Evolutionary conservation across 1,284 basidiomycete genomes (phyloP).

Genomic region (Singerocomus inundabilis): DNA sequence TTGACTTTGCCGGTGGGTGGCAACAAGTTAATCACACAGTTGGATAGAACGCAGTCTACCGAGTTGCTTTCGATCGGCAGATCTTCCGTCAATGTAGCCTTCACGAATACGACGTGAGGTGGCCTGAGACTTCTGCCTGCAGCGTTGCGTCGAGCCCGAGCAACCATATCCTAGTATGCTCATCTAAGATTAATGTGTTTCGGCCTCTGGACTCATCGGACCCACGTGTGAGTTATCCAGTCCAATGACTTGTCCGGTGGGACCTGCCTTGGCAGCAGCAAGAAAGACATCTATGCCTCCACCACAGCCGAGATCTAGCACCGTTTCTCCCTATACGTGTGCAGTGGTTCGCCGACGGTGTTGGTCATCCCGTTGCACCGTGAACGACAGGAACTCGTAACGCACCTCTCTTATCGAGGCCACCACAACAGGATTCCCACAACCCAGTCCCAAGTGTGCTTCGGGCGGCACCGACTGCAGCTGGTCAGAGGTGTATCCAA

Average conservation of each 20-base stretch:
- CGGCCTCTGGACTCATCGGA: conserved; percentile 7
- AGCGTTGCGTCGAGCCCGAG: conserved; percentile 46
- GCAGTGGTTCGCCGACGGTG: not conserved
- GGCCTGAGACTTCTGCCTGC: conserved; percentile 37
- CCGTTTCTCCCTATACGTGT: conserved; percentile 44
- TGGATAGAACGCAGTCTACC: conserved; percentile 56
- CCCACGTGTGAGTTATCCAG: conserved; percentile 47
- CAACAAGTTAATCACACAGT: conserved; percentile 54
- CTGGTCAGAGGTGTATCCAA: conserved; percentile 46
- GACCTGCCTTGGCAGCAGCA: conserved; percentile 47
- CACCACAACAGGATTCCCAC: conserved; percentile 47
- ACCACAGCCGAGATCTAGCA: conserved; percentile 55
- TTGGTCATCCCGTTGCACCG: no score
- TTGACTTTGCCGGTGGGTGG: conserved; percentile 40
- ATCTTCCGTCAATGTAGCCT: conserved; percentile 39
- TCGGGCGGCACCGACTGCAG: conserved; percentile 39
- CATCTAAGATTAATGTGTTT: not conserved
- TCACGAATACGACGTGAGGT: conserved; percentile 48
- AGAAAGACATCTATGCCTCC: conserved; percentile 55
- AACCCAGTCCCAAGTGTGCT: conserved; percentile 47
- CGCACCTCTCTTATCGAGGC: conserved; percentile 44
- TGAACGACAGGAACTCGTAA: not conserved
- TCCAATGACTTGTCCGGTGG: conserved; percentile 48
- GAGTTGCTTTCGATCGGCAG: conserved; percentile 46
- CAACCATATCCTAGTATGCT: conserved; percentile 46